Evolutionary conservation across 2,329 filamentous ascomycete species (phyloP).

Genomic region (Aspergillus aculeatinus): DNA sequence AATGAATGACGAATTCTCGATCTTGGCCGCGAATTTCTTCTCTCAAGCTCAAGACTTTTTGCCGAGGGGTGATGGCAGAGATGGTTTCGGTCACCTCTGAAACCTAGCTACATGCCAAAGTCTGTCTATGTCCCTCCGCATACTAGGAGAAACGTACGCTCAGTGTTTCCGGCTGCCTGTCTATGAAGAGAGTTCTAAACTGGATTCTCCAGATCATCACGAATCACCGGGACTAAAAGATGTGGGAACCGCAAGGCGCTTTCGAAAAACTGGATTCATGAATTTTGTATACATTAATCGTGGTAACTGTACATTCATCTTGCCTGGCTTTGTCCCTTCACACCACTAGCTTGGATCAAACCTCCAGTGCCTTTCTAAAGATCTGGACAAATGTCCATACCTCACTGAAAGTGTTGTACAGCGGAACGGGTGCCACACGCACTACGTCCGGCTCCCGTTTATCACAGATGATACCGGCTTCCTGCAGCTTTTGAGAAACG

Average conservation of each 20-base stretch:
- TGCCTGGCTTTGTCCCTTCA: background rate
- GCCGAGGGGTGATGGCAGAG: slow-evolving; percentile 39
- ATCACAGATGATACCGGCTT: slow-evolving; percentile 73
- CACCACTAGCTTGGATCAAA: background rate
- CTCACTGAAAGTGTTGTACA: slow-evolving; percentile 79
- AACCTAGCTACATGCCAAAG: background rate
- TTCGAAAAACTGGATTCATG: background rate
- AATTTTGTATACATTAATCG: background rate
- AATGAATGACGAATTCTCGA: slow-evolving; percentile 46
- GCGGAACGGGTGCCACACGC: slow-evolving; percentile 73
- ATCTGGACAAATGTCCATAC: slow-evolving; percentile 57
- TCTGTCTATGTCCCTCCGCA: background rate
- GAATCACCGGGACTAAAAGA: background rate
- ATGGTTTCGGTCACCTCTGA: slow-evolving; percentile 34
- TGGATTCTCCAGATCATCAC: background rate
- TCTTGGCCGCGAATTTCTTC: slow-evolving; percentile 51
- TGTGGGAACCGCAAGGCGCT: too few species aligned
- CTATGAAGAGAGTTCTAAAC: background rate
- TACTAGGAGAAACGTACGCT: background rate
- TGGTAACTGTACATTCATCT: background rate
- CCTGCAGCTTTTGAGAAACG: slow-evolving; percentile 63
- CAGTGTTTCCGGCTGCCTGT: background rate
- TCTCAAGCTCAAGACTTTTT: slow-evolving; percentile 47
- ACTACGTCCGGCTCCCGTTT: slow-evolving; percentile 83
- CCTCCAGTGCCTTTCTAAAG: slow-evolving; percentile 32